Conservation (phyloP, 345 rosid species). For the Eutrema japonicum region DNA sequence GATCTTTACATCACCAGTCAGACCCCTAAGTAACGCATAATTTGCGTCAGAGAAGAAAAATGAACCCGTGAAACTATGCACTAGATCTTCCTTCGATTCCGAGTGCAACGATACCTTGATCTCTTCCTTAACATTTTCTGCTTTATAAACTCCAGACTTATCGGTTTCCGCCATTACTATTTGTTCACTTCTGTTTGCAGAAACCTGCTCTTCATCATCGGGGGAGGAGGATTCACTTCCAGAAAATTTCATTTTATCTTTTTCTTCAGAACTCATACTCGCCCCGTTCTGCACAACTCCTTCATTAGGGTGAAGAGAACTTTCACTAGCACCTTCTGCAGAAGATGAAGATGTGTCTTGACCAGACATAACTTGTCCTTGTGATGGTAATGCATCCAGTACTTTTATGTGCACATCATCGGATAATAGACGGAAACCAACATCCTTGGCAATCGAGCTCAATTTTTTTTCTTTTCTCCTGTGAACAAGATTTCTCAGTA, state of each 20-base stretch:
- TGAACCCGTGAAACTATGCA: conserved; percentile 58
- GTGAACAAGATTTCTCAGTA: conserved; percentile 65
- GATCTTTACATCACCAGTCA: conserved; percentile 72
- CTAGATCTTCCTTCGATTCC: conserved; percentile 48
- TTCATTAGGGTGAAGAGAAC: conserved; percentile 39
- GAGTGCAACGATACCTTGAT: conserved; percentile 39
- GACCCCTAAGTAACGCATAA: conserved; percentile 56
- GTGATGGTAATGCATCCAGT: conserved; percentile 46
- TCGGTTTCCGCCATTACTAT: conserved; percentile 43
- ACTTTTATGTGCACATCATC: conserved; percentile 67
- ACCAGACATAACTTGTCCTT: conserved; percentile 50
- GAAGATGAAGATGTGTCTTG: conserved; percentile 46
- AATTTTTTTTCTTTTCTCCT: conserved; percentile 63
- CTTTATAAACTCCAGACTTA: conserved; percentile 40
- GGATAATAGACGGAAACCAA: conserved; percentile 82
- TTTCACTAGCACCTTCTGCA: conserved; percentile 44
- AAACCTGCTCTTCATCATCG: conserved; percentile 44
- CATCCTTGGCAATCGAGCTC: conserved; percentile 80
- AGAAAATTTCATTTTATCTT: conserved; percentile 39
- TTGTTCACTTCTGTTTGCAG: conserved; percentile 39
- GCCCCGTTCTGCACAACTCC: conserved; percentile 39
- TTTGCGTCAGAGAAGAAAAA: conserved; percentile 85
- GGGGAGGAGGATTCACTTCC: conserved; percentile 45
- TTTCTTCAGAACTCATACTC: conserved; percentile 39
- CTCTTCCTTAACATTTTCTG: conserved; percentile 40